Base-by-base conservation (phyloP, 225 moss, liverwort and hornwort species). In the Takakia lepidozioides region DNA sequence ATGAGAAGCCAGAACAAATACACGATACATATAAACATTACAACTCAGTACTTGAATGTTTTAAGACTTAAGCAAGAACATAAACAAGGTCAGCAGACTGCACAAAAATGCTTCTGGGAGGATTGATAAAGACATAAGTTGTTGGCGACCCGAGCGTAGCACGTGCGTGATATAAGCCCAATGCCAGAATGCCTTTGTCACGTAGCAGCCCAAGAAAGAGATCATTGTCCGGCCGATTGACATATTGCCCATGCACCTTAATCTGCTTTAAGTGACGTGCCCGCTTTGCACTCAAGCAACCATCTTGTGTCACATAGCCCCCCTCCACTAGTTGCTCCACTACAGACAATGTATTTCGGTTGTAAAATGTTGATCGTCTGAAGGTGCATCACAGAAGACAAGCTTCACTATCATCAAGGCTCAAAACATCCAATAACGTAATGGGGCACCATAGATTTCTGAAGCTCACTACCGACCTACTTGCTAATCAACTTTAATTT, bases 331-430 rank as follows among this genome's bases (percentile, higher is more conserved):
- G 44, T 45, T 91, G 90, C 35, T 78, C 73, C 54, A 86, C 83
- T 15, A 91, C 73, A 11, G 81, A 62, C 4, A 76, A 28, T 18
- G 90, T 86, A 59, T 91, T 86, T 38, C 71, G 69, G 62, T 91
- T 91, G 51, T 91, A 86, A 46, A 91, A 91, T 16, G 86, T 65
- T 2, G 90, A 73, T 43, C 90, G 78, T 42, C 90, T 91, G 80
- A 13, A 46, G 4, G n/a, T n/a, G n/a, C n/a, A n/a, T n/a, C n/a
- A n/a, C n/a, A n/a, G n/a, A n/a, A n/a, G n/a, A n/a, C n/a, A n/a
- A n/a, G n/a, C n/a, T n/a, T n/a, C n/a, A n/a, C n/a, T n/a, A n/a
- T n/a, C n/a, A n/a, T n/a, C n/a, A n/a, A n/a, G n/a, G n/a, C n/a
- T n/a, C n/a, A n/a, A n/a, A n/a, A n/a, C n/a, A n/a, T n/a, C n/a